phyloP scores from a whole-genome alignment of 208 protist species.

The Kentomonas sorsogonicus region DNA sequence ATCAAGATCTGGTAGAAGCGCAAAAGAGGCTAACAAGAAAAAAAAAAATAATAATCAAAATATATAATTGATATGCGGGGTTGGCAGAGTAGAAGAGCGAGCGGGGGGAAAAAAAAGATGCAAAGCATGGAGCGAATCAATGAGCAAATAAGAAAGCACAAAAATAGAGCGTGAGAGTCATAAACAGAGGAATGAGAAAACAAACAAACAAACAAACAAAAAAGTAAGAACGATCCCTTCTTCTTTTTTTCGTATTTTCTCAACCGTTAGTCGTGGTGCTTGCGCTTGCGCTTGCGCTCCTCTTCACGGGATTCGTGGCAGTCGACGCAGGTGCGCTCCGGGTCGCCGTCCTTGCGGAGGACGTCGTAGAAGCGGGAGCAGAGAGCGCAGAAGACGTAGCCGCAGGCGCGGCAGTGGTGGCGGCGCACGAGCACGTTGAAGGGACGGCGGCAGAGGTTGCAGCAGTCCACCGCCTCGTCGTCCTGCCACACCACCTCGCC shows the following conservation, averaged over 20 bases:
- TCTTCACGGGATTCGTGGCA: slow-evolving; percentile 42
- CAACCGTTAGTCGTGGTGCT: neutral
- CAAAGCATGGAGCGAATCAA: no score
- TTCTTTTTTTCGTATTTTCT: neutral
- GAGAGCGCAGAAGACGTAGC: slow-evolving; percentile 76
- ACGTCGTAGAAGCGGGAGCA: slow-evolving; percentile 52
- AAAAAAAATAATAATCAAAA: no score
- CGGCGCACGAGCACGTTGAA: slow-evolving; percentile 68
- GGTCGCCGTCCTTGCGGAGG: slow-evolving; percentile 33
- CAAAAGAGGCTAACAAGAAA: no score
- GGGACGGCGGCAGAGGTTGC: slow-evolving; percentile 62
- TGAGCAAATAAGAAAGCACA: no score
- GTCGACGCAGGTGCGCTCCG: slow-evolving; percentile 53
- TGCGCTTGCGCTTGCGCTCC: slow-evolving; percentile 19
- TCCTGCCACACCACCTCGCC: slow-evolving; percentile 77
- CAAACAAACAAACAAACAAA: slow-evolving; percentile 10
- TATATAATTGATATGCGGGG: no score
- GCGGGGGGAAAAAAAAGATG: slow-evolving; percentile 1
- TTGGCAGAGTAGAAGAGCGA: no score
- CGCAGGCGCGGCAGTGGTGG: slow-evolving; percentile 81
- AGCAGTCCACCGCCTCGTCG: slow-evolving; percentile 54
- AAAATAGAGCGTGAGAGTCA: no score
- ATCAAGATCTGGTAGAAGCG: no score
- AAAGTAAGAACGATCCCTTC: neutral
- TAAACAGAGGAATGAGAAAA: neutral